These are phyloP conservation scores for Mycena rebaudengoi DNA, from an alignment of 768 basidiomycete species.

Conservation along the genomic window DNA sequence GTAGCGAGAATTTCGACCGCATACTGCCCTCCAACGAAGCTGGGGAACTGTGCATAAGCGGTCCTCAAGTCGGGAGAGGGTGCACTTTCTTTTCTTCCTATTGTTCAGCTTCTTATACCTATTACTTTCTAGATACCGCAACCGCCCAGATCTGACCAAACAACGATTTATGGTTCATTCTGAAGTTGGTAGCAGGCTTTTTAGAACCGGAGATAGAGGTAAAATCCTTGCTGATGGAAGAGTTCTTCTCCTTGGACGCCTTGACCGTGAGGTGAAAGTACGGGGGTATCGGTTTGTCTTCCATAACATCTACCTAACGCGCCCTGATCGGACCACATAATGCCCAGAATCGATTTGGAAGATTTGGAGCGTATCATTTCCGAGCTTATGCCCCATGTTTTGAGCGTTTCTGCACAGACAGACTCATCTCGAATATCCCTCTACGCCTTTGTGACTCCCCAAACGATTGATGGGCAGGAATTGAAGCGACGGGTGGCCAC, in stretches of 20 bases:
- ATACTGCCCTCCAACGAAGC: not conserved
- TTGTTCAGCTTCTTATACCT: no score
- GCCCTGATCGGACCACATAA: not conserved
- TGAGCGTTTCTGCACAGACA: not conserved
- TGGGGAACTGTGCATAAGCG: not conserved
- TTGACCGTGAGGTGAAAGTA: not conserved
- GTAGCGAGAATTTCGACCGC: not conserved
- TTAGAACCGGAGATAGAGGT: not conserved
- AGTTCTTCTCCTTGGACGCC: not conserved
- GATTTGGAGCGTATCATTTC: not conserved
- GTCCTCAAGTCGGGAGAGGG: not conserved
- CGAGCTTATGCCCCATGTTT: not conserved
- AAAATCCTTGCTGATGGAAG: not conserved
- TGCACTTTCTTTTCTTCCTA: not conserved
- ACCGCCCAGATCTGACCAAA: not conserved
- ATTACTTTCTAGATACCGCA: not conserved
- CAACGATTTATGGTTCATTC: not conserved
- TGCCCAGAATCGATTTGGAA: not conserved
- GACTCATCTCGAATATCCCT: not conserved
- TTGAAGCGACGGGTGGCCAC: not conserved
- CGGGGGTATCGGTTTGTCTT: not conserved
- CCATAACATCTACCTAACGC: not conserved
- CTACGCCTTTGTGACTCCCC: not conserved
- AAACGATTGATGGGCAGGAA: not conserved
- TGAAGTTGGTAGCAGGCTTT: not conserved